A percentile compares a stretch with the other conserved stretches of the same genome.
These are phyloP conservation scores for Xylariales sp. DNA, from an alignment of 2,329 filamentous ascomycete genomes.

Conservation along the genomic window DNA sequence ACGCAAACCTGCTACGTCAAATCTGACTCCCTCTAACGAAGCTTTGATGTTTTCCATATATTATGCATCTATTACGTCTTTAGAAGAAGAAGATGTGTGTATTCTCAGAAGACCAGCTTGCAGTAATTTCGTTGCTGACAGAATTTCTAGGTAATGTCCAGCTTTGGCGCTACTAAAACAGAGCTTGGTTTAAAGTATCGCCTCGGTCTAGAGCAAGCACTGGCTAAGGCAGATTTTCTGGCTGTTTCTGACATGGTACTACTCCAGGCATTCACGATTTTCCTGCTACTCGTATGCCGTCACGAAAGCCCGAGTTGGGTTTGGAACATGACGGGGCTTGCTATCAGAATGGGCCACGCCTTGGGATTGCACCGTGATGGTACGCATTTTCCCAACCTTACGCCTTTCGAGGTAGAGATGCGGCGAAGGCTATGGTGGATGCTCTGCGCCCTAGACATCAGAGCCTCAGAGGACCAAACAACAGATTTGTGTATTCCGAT, in stretches of 20 bases:
- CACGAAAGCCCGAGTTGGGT: conserved; percentile 34
- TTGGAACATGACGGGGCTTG: conserved; percentile 56
- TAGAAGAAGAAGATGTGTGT: conserved; percentile 53
- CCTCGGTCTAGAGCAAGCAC: conserved; percentile 39
- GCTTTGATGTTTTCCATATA: conserved; percentile 54
- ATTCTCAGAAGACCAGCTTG: too few relatives aligned
- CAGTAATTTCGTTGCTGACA: background rate
- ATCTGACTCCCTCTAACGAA: conserved; percentile 38
- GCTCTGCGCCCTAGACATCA: conserved; percentile 53
- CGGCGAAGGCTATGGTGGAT: conserved; percentile 58
- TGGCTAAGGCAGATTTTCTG: conserved; percentile 45
- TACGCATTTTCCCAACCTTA: conserved; percentile 42
- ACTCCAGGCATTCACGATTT: conserved; percentile 48
- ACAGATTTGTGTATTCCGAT: conserved; percentile 56
- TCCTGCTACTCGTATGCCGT: conserved; percentile 45
- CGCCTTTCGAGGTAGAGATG: conserved; percentile 58
- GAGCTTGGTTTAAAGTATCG: conserved; percentile 33
- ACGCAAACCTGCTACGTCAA: background rate
- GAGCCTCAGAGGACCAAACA: conserved; percentile 59
- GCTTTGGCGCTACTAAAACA: conserved; percentile 34
- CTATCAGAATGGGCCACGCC: conserved; percentile 54
- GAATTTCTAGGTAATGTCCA: conserved; percentile 18
- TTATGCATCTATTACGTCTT: conserved; percentile 49
- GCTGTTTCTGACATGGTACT: conserved; percentile 44
- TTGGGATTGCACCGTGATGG: conserved; percentile 59